Evolutionary conservation across 169 alveolate species (phyloP), one percentile per base, ranked within the genome.

Genomic region (Cryptosporidium baileyi): DNA sequence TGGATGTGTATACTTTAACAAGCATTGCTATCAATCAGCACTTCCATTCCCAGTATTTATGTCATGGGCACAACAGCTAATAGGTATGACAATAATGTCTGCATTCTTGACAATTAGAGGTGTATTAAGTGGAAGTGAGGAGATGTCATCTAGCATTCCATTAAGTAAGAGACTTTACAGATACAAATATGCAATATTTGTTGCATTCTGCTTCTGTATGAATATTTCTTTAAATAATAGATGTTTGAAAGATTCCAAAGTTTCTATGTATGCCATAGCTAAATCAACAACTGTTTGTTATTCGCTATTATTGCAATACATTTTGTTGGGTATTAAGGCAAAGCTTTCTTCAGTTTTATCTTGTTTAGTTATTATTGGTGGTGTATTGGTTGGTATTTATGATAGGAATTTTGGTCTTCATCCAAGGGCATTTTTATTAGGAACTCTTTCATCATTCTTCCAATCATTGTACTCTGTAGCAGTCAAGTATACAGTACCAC

Each of bases 1-100:
- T 40, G 59, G 85, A 8, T 74, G 85, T 30, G 85, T 74, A 40
- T 74, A 74, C 54, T 74, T 40, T 67, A 74, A 74, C 43, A 74
- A 74, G 67, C 19, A 32, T 32, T 74, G 85, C 47, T 74, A 74
- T 60, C 67, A 74, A 40, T 26, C 34, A n/a, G 19, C 28, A 7
- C 52, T 74, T 22, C 85, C 85, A 38, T 74, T 54, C 60, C 85
- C 85, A 54, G 67, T 74, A 11, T 74, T 74, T 26, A 74, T 74
- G 85, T 74, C 85, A 9, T 74, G 85, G 85, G 85, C 85, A 26
- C 85, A 74, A 43, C 85, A 74, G 36, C 57, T 74, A 43, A 74
- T 74, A 24, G 85, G 85, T 74, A 74, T 74, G 85, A 38, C 67
- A 19, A 57, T 74, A 0, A 74, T 74, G 85, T 74, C 85, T 34